A percentile compares a stretch with the other conserved stretches of the same genome.
These are phyloP conservation scores for Chrysophaeum taylorii DNA, from an alignment of 352 stramenopile genomes.

Conservation along the genomic window DNA sequence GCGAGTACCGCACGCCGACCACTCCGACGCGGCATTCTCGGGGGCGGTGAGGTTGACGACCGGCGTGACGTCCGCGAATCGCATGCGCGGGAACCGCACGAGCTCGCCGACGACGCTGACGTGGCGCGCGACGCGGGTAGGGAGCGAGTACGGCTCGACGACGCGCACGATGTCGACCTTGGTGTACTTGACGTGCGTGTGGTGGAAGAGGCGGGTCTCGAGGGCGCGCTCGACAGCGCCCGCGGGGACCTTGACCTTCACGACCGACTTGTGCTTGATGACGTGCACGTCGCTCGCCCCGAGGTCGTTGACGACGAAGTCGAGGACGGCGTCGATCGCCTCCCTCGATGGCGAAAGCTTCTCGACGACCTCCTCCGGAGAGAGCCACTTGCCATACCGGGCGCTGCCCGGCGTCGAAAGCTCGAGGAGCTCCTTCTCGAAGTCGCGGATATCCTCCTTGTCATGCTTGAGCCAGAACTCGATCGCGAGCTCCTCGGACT, in stretches of 20 bases:
- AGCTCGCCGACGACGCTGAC: slow-evolving; percentile 49
- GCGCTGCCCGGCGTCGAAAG: neutral
- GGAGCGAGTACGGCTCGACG: slow-evolving; percentile 58
- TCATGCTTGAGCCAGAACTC: neutral
- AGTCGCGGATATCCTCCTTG: neutral
- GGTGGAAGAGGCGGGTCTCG: slow-evolving; percentile 62
- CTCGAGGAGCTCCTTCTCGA: neutral
- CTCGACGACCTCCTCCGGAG: slow-evolving; percentile 33
- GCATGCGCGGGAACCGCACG: slow-evolving; percentile 48
- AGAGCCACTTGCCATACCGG: slow-evolving; percentile 20
- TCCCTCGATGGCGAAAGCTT: slow-evolving; percentile 22
- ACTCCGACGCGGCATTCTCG: neutral
- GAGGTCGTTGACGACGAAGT: slow-evolving; percentile 58
- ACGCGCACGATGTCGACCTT: slow-evolving; percentile 65
- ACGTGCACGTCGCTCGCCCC: slow-evolving; percentile 63
- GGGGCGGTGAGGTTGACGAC: neutral
- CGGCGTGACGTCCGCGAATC: neutral
- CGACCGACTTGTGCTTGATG: slow-evolving; percentile 60
- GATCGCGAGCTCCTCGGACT: neutral
- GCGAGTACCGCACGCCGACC: neutral
- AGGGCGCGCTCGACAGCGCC: slow-evolving; percentile 54
- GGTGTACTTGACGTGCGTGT: slow-evolving; percentile 59
- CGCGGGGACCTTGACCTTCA: slow-evolving; percentile 47
- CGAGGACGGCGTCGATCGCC: slow-evolving; percentile 56
- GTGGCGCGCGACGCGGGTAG: slow-evolving; percentile 40